Percentiles rank a stretch among this genome's conserved stretches.
These are phyloP conservation scores for Eucalyptus victrix DNA, from an alignment of 345 rosid species.

Conservation along the genomic window DNA sequence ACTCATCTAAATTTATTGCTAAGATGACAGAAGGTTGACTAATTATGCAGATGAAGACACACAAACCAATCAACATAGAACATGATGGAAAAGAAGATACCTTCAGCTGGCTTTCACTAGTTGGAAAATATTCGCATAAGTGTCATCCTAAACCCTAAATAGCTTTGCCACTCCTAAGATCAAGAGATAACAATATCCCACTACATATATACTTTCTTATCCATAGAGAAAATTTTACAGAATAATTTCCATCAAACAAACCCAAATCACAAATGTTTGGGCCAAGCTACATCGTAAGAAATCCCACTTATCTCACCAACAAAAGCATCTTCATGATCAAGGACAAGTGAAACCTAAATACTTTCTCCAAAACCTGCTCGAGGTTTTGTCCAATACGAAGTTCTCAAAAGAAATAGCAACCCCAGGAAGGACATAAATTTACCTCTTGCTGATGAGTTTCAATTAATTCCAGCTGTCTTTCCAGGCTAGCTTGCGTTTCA, in stretches of 20 bases:
- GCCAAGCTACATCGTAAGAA: background rate
- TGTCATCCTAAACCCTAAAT: background rate
- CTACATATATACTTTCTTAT: background rate
- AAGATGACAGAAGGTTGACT: background rate
- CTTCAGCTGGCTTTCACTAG: background rate
- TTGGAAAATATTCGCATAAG: background rate
- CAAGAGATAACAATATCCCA: background rate
- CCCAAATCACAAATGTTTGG: background rate
- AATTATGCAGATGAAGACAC: background rate
- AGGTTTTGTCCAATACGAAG: background rate
- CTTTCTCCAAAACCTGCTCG: background rate
- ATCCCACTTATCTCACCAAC: background rate
- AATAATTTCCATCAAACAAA: background rate
- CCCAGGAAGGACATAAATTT: background rate
- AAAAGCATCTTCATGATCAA: background rate
- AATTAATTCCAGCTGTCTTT: constrained; percentile 80
- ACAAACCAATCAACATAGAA: background rate
- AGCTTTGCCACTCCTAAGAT: background rate
- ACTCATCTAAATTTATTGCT: background rate
- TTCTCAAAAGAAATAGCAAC: background rate
- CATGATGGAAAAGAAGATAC: background rate
- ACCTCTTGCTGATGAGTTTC: constrained; percentile 99
- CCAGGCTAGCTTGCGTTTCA: constrained; percentile 77
- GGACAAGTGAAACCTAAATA: background rate
- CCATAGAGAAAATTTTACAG: background rate